phyloP scores from a whole-genome alignment of 805 yeast genomes.

The Cyberlindnera suaveolens region DNA sequence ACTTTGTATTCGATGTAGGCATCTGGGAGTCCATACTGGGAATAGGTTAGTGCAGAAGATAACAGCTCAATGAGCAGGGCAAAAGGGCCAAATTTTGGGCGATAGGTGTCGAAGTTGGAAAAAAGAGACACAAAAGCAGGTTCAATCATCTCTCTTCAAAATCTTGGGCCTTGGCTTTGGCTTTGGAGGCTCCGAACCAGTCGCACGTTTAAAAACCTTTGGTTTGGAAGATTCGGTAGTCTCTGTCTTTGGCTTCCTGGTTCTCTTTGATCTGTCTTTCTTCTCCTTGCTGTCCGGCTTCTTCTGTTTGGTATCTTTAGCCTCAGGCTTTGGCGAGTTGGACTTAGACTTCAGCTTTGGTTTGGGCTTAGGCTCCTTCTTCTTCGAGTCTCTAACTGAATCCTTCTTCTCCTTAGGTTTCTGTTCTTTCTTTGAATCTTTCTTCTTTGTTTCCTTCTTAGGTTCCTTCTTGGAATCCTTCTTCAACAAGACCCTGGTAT shows the following conservation, averaged over 20 bases:
- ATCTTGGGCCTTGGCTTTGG: conserved; percentile 6
- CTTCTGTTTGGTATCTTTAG: neutral
- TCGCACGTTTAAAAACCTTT: neutral
- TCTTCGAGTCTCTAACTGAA: conserved; percentile 3
- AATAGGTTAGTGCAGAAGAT: neutral
- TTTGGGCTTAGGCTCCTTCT: conserved; percentile 2
- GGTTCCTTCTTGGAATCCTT: conserved; percentile 1
- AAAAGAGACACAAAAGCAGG: neutral
- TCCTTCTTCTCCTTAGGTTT: conserved; percentile 2
- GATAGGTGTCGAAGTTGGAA: too few relatives aligned
- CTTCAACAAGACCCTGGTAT: neutral
- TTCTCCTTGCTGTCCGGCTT: neutral
- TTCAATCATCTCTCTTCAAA: neutral
- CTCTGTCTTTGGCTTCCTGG: neutral
- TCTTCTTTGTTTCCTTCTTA: neutral
- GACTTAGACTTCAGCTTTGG: conserved; percentile 4
- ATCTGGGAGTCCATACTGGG: neutral
- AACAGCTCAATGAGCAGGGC: too few relatives aligned
- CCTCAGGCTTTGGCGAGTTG: neutral
- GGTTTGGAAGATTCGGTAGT: neutral
- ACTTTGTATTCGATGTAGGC: neutral
- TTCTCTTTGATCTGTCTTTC: conserved; percentile 1
- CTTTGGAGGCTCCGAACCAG: neutral
- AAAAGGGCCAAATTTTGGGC: too few relatives aligned
- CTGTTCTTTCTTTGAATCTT: neutral